A percentile compares a stretch with the other conserved stretches of the same genome.
phyloP scores from a whole-genome alignment of 257 asterid species.

The Fraxinus quadrangulata region DNA sequence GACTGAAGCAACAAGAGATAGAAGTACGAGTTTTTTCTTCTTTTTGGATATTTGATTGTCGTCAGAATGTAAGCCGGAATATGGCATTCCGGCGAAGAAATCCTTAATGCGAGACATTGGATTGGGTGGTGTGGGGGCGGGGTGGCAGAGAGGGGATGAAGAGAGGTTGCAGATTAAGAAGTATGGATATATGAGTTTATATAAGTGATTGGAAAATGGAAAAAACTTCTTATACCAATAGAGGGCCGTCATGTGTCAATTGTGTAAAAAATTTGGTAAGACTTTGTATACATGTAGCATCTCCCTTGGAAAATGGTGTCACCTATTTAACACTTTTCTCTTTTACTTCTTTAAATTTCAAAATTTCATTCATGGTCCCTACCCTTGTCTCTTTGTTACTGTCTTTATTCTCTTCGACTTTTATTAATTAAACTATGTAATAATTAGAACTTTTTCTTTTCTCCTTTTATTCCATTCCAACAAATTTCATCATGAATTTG shows the following conservation, averaged over 20 bases:
- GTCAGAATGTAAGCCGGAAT: constrained; percentile 26
- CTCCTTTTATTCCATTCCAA: too few species aligned
- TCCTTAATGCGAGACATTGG: constrained; percentile 37
- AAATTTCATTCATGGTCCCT: not conserved
- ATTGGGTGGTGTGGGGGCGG: not conserved
- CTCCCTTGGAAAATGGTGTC: too few species aligned
- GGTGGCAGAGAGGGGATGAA: not conserved
- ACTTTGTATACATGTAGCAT: too few species aligned
- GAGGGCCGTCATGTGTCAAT: too few species aligned
- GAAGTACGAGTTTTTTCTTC: constrained; percentile 24
- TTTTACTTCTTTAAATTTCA: too few species aligned
- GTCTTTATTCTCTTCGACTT: not conserved
- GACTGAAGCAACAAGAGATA: constrained; percentile 32
- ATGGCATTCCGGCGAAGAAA: constrained; percentile 30
- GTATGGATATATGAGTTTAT: not conserved
- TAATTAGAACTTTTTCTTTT: not conserved
- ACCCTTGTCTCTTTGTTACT: not conserved
- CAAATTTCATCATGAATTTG: too few species aligned
- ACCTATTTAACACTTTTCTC: too few species aligned
- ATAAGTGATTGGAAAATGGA: too few species aligned
- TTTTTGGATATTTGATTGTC: constrained; percentile 7
- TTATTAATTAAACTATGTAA: too few species aligned
- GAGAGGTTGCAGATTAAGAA: not conserved
- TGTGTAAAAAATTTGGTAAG: too few species aligned
- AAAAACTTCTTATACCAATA: too few species aligned